Evolutionary conservation across 169 alveolate genomes (phyloP).

Genomic region (Cryptosporidium viatorum): DNA sequence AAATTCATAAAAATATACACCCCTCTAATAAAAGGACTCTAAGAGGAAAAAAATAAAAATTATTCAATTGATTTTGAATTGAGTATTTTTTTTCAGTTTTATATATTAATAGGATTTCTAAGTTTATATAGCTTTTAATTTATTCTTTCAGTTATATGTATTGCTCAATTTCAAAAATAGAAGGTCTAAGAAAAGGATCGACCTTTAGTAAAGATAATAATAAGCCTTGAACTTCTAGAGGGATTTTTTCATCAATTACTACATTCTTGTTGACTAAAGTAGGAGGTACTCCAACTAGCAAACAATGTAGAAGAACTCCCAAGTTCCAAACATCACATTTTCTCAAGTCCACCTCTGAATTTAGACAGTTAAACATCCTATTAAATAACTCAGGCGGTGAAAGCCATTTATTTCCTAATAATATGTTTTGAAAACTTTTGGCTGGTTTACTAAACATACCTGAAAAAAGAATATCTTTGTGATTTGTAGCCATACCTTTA

Average conservation of each 20-base stretch:
- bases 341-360: slow-evolving; percentile 14
- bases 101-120: neutral
- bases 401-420: slow-evolving; percentile 58
- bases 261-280: neutral
- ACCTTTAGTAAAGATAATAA: neutral
- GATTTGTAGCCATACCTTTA: slow-evolving; percentile 35
- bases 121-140: neutral
- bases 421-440: neutral
- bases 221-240: neutral
- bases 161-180: slow-evolving; percentile 17
- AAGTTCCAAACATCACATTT: slow-evolving; percentile 69
- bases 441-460: slow-evolving; percentile 17
- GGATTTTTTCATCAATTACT: slow-evolving; percentile 3
- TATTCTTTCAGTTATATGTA: neutral
- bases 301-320: slow-evolving; percentile 59
- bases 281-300: slow-evolving; percentile 32
- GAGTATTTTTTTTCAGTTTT: neutral
- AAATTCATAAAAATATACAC: neutral
- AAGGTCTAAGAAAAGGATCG: slow-evolving; percentile 46
- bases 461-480: slow-evolving; percentile 21
- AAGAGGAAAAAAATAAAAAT: slow-evolving; percentile 10
- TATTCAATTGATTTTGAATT: neutral
- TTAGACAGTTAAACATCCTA: slow-evolving; percentile 3
- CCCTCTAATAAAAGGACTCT: neutral
- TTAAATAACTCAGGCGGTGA: slow-evolving; percentile 57